phyloP scores from a whole-genome alignment of 345 rosid genomes.

The Citrus australasica region DNA sequence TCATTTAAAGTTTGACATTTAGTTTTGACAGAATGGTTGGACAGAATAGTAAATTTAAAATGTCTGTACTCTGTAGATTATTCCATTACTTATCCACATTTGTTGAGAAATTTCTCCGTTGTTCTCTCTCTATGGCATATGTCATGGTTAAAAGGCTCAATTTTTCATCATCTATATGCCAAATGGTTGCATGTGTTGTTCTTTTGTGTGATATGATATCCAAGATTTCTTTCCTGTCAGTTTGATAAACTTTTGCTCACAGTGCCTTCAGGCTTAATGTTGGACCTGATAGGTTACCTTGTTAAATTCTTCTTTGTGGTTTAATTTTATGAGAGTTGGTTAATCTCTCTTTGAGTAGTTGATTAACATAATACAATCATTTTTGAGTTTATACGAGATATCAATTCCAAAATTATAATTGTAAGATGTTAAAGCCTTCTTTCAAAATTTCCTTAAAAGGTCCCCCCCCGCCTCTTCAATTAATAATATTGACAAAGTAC shows the following conservation, averaged over 20 bases:
- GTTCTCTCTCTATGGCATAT: background rate
- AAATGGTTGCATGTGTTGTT: background rate
- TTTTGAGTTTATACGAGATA: background rate
- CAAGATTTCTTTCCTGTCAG: background rate
- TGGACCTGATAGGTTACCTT: background rate
- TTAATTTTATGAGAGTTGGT: background rate
- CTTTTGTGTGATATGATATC: background rate
- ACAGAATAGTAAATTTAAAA: background rate
- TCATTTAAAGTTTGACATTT: background rate
- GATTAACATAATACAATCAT: too few relatives aligned
- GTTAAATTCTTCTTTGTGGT: background rate
- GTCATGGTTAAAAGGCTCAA: background rate
- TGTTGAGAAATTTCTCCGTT: background rate
- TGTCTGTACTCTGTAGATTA: background rate
- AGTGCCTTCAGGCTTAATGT: background rate
- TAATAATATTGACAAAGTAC: background rate
- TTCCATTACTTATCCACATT: background rate
- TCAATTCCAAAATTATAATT: background rate
- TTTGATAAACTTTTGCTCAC: background rate
- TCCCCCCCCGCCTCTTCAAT: too few relatives aligned
- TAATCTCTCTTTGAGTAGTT: background rate
- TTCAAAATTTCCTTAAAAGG: too few relatives aligned
- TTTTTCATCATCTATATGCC: background rate
- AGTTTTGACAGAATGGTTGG: background rate
- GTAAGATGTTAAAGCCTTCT: too few relatives aligned